Evolutionary conservation across 345 rosid genomes (phyloP), one percentile per base, ranked within the genome.

Genomic region (Orychophragmus violaceus): DNA sequence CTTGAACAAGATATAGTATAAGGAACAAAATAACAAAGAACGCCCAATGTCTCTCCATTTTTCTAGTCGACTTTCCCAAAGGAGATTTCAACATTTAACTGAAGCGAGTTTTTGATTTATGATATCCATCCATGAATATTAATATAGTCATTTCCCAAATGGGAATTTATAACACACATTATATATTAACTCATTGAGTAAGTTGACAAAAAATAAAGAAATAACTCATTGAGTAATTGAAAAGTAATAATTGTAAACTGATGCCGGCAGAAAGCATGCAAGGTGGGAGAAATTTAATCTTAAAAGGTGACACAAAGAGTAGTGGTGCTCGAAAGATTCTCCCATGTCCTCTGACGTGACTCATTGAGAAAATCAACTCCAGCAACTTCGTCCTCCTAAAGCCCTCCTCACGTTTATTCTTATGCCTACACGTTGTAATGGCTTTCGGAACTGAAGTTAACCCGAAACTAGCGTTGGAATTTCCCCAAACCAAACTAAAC

Each of bases 1-100:
- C 75, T 24, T 71, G 72, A 64, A 35, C 54, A 29, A 42, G 2
- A 68, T 17, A 14, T 35, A 68, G 33, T 24, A 36, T 18, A 9
- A n/a, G n/a, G n/a, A n/a, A n/a, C n/a, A n/a, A n/a, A n/a, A n/a
- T n/a, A n/a, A n/a, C n/a, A n/a, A n/a, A n/a, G n/a, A n/a, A n/a
- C n/a, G n/a, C n/a, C n/a, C n/a, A n/a, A n/a, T n/a, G n/a, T n/a
- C n/a, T n/a, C n/a, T n/a, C n/a, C n/a, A n/a, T n/a, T n/a, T n/a
- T n/a, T n/a, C n/a, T n/a, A n/a, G n/a, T n/a, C n/a, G n/a, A n/a
- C n/a, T n/a, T n/a, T n/a, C n/a, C n/a, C n/a, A n/a, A n/a, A n/a
- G n/a, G n/a, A n/a, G n/a, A n/a, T n/a, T n/a, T n/a, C n/a, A n/a
- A n/a, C n/a, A n/a, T n/a, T n/a, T n/a, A n/a, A n/a, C n/a, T n/a